Evolutionary conservation across 768 basidiomycete genomes (phyloP).

Genomic region (Boletus vinaceobasis): DNA sequence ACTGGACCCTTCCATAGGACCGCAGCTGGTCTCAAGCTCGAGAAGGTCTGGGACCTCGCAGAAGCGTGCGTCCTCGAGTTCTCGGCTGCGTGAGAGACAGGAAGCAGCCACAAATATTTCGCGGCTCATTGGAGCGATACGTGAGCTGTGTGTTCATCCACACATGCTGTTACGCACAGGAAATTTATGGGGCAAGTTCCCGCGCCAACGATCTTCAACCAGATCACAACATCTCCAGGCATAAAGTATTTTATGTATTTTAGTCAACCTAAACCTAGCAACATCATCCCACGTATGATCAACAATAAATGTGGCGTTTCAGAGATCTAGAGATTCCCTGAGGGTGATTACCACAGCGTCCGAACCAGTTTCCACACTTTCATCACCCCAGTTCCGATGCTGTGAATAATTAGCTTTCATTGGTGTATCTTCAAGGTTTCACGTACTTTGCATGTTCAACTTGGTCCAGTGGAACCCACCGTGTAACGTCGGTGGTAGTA

Average conservation of each 20-base stretch:
- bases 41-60: conserved; percentile 31
- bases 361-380: conserved; percentile 69
- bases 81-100: conserved; percentile 15
- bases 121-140: background rate
- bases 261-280: background rate
- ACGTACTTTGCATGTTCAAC: conserved; percentile 63
- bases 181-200: background rate
- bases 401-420: conserved; percentile 26
- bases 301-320: background rate
- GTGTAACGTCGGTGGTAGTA: conserved; percentile 21
- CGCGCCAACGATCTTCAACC: background rate
- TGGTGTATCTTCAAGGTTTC: background rate
- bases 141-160: conserved; percentile 15
- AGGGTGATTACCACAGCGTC: conserved; percentile 20
- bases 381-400: conserved; percentile 69
- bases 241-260: background rate
- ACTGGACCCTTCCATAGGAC: conserved; percentile 6
- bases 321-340: background rate
- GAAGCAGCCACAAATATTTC: background rate
- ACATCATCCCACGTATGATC: background rate
- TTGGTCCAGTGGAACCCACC: conserved; percentile 54
- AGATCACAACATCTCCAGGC: background rate
- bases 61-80: conserved; percentile 27
- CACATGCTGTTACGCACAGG: conserved; percentile 4
- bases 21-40: conserved; percentile 26